These are phyloP conservation scores for Pseudisothecium myosuroides DNA, from an alignment of 225 moss, liverwort and hornwort genomes.

Conservation along the genomic window DNA sequence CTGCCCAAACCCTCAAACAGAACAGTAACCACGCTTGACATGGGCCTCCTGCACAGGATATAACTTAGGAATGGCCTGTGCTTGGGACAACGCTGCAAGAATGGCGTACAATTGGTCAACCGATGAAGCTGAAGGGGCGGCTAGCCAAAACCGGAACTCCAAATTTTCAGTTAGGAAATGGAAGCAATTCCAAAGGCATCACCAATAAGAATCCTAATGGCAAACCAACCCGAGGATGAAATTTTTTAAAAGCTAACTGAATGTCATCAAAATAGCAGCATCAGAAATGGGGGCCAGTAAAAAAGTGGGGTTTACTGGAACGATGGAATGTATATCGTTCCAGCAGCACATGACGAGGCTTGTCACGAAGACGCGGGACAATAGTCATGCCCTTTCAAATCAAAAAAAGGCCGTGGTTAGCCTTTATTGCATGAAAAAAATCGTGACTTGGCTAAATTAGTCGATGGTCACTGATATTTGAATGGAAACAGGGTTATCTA, in stretches of 20 bases:
- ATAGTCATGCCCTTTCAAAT: background rate
- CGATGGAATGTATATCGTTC: background rate
- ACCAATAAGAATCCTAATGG: constrained; percentile 5
- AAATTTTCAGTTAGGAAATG: background rate
- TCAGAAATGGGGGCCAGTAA: background rate
- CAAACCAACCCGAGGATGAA: constrained; percentile 6
- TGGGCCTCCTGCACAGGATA: background rate
- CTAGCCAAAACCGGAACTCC: background rate
- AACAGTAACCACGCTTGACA: background rate
- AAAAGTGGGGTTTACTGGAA: background rate
- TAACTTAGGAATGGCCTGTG: background rate
- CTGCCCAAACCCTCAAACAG: background rate
- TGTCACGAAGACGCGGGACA: background rate
- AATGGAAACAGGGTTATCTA: background rate
- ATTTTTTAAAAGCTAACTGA: background rate
- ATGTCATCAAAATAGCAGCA: background rate
- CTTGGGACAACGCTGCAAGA: background rate
- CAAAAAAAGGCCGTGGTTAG: background rate
- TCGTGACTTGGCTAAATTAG: background rate
- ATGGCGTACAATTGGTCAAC: background rate
- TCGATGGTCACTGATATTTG: background rate
- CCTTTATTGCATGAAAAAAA: background rate
- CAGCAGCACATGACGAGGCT: background rate
- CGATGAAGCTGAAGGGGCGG: background rate
- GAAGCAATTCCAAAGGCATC: background rate